These are phyloP conservation scores for Pseudogymnoascus sp. DNA, from an alignment of 2,329 filamentous ascomycete genomes.

Conservation along the genomic window DNA sequence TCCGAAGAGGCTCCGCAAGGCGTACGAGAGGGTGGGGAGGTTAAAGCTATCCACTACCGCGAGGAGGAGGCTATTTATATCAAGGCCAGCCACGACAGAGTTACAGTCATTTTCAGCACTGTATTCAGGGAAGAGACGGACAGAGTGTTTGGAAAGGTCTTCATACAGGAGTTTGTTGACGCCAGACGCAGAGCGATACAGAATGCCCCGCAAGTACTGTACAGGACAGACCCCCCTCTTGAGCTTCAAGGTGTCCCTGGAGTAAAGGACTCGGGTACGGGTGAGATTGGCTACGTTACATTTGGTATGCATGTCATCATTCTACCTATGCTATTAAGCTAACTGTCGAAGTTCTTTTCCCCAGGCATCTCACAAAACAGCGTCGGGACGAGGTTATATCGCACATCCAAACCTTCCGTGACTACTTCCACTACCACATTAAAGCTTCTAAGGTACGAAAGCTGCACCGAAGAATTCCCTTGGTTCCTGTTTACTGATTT, in stretches of 20 bases:
- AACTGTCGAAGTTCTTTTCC: constrained; percentile 68
- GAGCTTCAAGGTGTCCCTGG: constrained; percentile 83
- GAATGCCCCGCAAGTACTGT: constrained; percentile 95
- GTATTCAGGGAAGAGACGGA: constrained; percentile 98
- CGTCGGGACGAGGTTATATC: constrained; percentile 92
- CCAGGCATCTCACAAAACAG: constrained; percentile 83
- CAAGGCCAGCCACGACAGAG: constrained; percentile 93
- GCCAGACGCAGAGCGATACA: constrained; percentile 90
- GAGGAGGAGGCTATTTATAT: constrained; percentile 99
- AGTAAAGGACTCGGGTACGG: constrained; percentile 65
- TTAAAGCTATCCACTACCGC: constrained; percentile 95
- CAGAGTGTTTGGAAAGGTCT: constrained; percentile 93
- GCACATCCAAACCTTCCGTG: constrained; percentile 98
- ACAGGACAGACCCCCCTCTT: constrained; percentile 86
- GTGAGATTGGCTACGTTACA: constrained; percentile 93
- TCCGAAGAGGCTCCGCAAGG: constrained; percentile 91
- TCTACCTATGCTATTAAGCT: constrained; percentile 18
- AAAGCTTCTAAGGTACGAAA: constrained; percentile 78
- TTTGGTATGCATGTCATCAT: constrained; percentile 56
- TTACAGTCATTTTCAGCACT: constrained; percentile 98
- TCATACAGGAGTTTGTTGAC: constrained; percentile 97
- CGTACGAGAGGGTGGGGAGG: constrained; percentile 76
- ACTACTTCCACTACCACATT: constrained; percentile 99
- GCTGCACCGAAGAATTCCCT: not conserved
- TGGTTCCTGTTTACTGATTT: constrained; percentile 15